These are phyloP conservation scores for Populus hybrid DNA, from an alignment of 441 rosid species.

Conservation along the genomic window DNA sequence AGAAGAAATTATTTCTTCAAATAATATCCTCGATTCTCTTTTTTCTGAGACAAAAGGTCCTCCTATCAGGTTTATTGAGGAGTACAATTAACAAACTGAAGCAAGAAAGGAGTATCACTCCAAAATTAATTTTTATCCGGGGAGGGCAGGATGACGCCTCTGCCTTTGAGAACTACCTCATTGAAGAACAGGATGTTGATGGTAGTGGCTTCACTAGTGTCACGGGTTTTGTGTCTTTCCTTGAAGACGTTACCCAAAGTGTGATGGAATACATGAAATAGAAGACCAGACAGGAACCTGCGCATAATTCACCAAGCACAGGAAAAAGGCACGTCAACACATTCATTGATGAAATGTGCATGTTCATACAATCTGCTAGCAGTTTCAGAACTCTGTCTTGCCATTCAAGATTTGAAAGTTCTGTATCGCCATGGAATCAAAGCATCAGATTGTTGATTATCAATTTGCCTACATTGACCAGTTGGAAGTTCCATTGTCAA, in stretches of 20 bases:
- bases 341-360: neutral
- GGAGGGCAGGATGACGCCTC: constrained; percentile 91
- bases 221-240: constrained; percentile 96
- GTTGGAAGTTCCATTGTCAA: constrained; percentile 4
- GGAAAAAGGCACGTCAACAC: neutral
- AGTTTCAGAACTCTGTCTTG: neutral
- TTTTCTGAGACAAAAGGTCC: neutral
- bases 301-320: neutral
- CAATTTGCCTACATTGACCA: neutral
- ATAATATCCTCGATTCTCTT: constrained; percentile 3
- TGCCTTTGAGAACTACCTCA: constrained; percentile 77
- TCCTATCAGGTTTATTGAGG: constrained; percentile 64
- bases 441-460: neutral
- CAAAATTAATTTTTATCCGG: constrained; percentile 72
- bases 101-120: constrained; percentile 84
- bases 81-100: constrained; percentile 76
- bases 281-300: constrained; percentile 3
- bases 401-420: neutral
- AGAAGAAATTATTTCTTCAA: neutral
- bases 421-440: neutral
- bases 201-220: constrained; percentile 82
- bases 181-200: constrained; percentile 94
- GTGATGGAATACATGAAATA: constrained; percentile 85
- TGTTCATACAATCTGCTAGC: neutral
- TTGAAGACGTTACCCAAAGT: constrained; percentile 71